phyloP scores from a whole-genome alignment of 2,329 filamentous ascomycete genomes.

The Alternaria brassicae region DNA sequence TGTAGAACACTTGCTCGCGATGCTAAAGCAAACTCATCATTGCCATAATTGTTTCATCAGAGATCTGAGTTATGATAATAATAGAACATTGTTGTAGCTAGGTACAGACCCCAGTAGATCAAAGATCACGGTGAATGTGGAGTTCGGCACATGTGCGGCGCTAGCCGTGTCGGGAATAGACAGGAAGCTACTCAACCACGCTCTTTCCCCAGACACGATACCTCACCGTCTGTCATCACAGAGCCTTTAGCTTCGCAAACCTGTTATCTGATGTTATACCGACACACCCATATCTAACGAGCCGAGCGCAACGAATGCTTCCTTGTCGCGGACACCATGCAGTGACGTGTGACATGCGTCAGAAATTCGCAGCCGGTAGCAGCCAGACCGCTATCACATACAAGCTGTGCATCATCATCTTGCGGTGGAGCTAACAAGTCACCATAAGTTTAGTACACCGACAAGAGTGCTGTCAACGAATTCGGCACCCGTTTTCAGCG shows the following conservation, averaged over 20 bases:
- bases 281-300: background rate
- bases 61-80: too few species aligned
- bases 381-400: background rate
- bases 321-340: background rate
- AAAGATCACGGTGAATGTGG: too few species aligned
- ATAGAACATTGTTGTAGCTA: too few species aligned
- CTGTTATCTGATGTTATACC: background rate
- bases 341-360: background rate
- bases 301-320: background rate
- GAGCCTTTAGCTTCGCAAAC: background rate
- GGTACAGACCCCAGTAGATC: too few species aligned
- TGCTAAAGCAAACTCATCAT: too few species aligned
- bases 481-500: background rate
- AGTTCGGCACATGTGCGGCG: too few species aligned
- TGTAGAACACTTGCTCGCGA: too few species aligned
- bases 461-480: background rate
- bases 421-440: background rate
- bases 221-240: background rate
- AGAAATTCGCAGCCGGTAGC: background rate
- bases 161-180: too few species aligned
- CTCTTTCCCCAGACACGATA: background rate
- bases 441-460: background rate
- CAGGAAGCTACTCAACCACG: background rate
- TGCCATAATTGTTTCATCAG: too few species aligned
- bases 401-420: background rate